phyloP scores from a whole-genome alignment of 129 eudicot species.

The Artemisia annua region DNA sequence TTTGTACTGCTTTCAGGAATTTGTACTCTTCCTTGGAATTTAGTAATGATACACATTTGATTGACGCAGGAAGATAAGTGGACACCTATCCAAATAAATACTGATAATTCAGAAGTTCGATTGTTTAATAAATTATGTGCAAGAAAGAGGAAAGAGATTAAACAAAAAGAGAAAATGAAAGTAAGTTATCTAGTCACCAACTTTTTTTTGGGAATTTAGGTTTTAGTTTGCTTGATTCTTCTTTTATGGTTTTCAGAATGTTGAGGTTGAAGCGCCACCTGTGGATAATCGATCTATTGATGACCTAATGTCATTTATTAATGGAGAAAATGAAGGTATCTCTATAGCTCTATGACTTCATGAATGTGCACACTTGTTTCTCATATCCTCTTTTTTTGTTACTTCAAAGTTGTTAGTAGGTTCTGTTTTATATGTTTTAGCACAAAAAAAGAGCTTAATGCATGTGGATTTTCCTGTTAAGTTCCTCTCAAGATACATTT shows the following conservation, averaged over 20 bases:
- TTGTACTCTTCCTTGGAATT: conserved; percentile 6
- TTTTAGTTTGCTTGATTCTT: not conserved
- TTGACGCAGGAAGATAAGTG: conserved; percentile 61
- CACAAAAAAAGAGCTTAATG: not conserved
- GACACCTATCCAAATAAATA: conserved; percentile 54
- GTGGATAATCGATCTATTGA: conserved; percentile 69
- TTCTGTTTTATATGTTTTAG: not conserved
- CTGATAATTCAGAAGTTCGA: conserved; percentile 65
- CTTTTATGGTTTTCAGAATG: conserved; percentile 32
- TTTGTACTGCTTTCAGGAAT: conserved; percentile 12
- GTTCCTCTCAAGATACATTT: not conserved
- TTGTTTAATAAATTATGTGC: conserved; percentile 66
- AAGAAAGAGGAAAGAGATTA: conserved; percentile 49
- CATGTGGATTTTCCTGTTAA: not conserved
- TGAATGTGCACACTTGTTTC: not conserved
- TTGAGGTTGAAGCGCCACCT: conserved; percentile 43
- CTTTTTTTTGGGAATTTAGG: not conserved
- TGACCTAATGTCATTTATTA: conserved; percentile 68
- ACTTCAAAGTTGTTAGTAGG: not conserved
- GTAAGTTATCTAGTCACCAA: conserved; percentile 26
- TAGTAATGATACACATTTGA: conserved; percentile 13
- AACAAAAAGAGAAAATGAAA: conserved; percentile 40
- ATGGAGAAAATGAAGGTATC: conserved; percentile 59
- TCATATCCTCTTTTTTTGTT: conserved; percentile 7
- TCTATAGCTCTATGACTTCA: not conserved